Base-by-base conservation (phyloP, 441 rosid genomes). In the Croton laevigatus region DNA sequence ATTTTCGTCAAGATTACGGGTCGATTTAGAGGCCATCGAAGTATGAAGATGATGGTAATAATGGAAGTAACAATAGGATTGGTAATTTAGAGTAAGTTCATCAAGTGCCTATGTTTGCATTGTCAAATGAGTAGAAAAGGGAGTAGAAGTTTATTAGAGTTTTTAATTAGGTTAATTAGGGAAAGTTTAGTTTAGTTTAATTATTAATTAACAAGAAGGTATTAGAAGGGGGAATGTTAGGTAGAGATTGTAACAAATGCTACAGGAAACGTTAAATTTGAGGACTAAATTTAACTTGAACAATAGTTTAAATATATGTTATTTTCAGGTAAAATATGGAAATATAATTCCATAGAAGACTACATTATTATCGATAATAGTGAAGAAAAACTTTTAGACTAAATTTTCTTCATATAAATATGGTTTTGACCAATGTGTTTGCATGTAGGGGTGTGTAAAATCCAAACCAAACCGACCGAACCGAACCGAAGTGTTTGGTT, bases 41-140 rank as follows among this genome's bases (percentile, higher is more conserved):
- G 54, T 63, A 73, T 17, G 84, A 75, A 55, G 79, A 73, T 6
- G 69, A 71, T 10, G 63, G 65, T 32, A 68, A 52, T 38, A 38
- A 19, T n/a, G 72, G 59, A 46, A 65, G 67, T 22, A 52, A 68
- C 60, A 62, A 69, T 6, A 69, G 80, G 76, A 64, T 69, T 27
- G 78, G 77, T 13, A 75, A 71, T 55, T 42, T 81, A 73, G 85
- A 72, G 37, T 71, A 82, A 80, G 88, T 64, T 52, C 85, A 75
- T 64, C 88, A 81, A 58, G 81, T 71, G 23, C 87, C 91, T 0
- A 82, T 81, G 85, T 89, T 89, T 81, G 90, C 88, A 7, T 68
- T 89, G 72, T 87, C 90, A 91, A 86, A 87, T 63, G 82, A 81
- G 45, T 74, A 55, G 68, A 20, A 19, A 27, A 36, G 11, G 17